These are phyloP conservation scores for Candida xyloterini DNA, from an alignment of 805 yeast genomes.

Conservation along the genomic window DNA sequence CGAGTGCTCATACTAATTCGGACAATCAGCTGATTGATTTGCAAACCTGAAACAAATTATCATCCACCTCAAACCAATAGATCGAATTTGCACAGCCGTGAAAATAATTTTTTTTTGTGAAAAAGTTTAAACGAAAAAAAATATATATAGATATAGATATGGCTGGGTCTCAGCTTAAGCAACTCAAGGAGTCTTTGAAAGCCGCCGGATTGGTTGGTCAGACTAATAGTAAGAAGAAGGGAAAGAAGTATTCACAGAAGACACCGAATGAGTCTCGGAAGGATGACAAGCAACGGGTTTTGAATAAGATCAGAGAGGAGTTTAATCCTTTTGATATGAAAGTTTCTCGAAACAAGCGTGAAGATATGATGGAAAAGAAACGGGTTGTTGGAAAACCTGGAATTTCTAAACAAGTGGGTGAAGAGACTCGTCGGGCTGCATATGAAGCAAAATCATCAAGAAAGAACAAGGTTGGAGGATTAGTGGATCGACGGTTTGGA, in stretches of 20 bases:
- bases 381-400: slow-evolving; percentile 67
- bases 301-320: slow-evolving; percentile 67
- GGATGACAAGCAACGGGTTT: slow-evolving; percentile 58
- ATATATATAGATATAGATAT: slow-evolving; percentile 1
- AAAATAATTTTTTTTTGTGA: slow-evolving; percentile 6
- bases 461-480: slow-evolving; percentile 72
- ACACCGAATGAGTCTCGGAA: slow-evolving; percentile 64
- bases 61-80: neutral
- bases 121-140: slow-evolving; percentile 2
- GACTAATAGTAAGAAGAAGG: slow-evolving; percentile 61
- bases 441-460: slow-evolving; percentile 62
- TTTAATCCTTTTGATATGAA: slow-evolving; percentile 90
- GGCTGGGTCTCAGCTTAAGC: slow-evolving; percentile 86
- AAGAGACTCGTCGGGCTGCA: slow-evolving; percentile 55
- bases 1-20: slow-evolving; percentile 21
- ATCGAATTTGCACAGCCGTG: slow-evolving; percentile 3
- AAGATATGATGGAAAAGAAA: slow-evolving; percentile 40
- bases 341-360: slow-evolving; percentile 62
- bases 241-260: slow-evolving; percentile 44
- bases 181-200: slow-evolving; percentile 72
- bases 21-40: neutral
- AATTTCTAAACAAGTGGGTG: slow-evolving; percentile 64
- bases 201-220: slow-evolving; percentile 85
- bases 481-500: slow-evolving; percentile 88
- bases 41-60: neutral